phyloP scores from a whole-genome alignment of 768 basidiomycete genomes.

The Russula earlei region DNA sequence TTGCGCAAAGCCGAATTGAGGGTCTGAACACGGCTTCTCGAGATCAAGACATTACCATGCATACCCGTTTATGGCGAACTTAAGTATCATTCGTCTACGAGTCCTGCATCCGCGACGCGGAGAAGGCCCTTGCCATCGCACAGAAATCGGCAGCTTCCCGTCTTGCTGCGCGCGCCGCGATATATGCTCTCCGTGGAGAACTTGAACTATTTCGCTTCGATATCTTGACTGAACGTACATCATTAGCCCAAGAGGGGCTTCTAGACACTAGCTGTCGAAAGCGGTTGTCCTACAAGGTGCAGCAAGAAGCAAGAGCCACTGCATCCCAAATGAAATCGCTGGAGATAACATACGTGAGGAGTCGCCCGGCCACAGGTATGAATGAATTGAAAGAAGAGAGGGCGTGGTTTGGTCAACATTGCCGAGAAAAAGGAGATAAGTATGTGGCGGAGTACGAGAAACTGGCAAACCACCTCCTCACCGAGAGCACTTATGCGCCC shows the following conservation, averaged over 20 bases:
- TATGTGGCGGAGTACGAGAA: conserved; percentile 21
- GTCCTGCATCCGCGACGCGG: conserved; percentile 24
- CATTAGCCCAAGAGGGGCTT: not conserved
- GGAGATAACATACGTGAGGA: conserved; percentile 21
- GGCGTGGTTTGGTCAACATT: conserved; percentile 25
- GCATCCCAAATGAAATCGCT: not conserved
- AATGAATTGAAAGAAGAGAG: conserved; percentile 19
- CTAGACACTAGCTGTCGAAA: not conserved
- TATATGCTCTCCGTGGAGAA: conserved; percentile 22
- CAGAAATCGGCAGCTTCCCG: conserved; percentile 24
- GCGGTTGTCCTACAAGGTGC: not conserved
- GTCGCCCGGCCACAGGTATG: conserved; percentile 15
- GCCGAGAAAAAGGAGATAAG: conserved; percentile 18
- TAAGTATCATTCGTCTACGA: conserved; percentile 23
- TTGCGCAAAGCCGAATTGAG: conserved; percentile 24
- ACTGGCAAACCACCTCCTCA: conserved; percentile 18
- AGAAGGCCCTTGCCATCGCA: conserved; percentile 23
- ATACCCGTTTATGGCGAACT: conserved; percentile 19
- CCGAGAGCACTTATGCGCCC: conserved; percentile 20
- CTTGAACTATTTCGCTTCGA: conserved; percentile 25
- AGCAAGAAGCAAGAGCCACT: not conserved
- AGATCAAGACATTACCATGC: conserved; percentile 4
- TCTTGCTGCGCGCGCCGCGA: conserved; percentile 21
- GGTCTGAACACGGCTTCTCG: conserved; percentile 2
- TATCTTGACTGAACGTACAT: conserved; percentile 12